Conservation (phyloP, 257 asterid genomes). For the Scutellaria galericulata region DNA sequence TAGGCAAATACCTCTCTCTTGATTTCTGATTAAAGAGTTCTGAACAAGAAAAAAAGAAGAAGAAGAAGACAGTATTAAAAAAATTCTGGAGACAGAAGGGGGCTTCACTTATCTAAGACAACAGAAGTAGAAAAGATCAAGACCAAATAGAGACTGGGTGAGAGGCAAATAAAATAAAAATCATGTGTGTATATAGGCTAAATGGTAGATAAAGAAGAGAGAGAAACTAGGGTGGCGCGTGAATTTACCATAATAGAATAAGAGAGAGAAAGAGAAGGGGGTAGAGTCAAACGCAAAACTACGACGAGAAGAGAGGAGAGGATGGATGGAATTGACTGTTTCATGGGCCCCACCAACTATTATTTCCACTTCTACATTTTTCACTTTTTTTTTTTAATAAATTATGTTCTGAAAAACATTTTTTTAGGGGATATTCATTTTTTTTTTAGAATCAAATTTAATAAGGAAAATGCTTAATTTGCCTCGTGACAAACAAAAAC, state of each 20-base stretch:
- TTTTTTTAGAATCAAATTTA: no score
- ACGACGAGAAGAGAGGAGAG: slow-evolving; percentile 43
- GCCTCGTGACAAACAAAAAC: no score
- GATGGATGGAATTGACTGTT: slow-evolving; percentile 45
- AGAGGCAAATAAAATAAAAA: slow-evolving; percentile 25
- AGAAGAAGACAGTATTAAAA: slow-evolving; percentile 2
- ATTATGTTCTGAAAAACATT: no score
- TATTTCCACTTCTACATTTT: no score
- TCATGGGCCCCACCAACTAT: slow-evolving; percentile 1
- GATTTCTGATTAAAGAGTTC: slow-evolving; percentile 9
- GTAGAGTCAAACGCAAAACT: slow-evolving; percentile 39
- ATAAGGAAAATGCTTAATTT: no score
- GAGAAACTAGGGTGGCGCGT: slow-evolving; percentile 37
- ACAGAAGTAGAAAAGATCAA: slow-evolving; percentile 39
- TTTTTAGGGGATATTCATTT: no score
- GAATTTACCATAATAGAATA: slow-evolving; percentile 25
- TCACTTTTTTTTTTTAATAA: no score
- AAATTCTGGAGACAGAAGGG: slow-evolving; percentile 21
- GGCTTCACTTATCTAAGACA: slow-evolving; percentile 36
- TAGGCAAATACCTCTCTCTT: not conserved
- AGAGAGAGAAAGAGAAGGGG: slow-evolving; percentile 32
- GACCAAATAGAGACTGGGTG: slow-evolving; percentile 22
- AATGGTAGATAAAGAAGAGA: slow-evolving; percentile 24
- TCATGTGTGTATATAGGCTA: slow-evolving; percentile 21
- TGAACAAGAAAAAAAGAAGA: slow-evolving; percentile 15